Base-by-base conservation (phyloP, 148 eudicot species). In the Polygonum aviculare region DNA sequence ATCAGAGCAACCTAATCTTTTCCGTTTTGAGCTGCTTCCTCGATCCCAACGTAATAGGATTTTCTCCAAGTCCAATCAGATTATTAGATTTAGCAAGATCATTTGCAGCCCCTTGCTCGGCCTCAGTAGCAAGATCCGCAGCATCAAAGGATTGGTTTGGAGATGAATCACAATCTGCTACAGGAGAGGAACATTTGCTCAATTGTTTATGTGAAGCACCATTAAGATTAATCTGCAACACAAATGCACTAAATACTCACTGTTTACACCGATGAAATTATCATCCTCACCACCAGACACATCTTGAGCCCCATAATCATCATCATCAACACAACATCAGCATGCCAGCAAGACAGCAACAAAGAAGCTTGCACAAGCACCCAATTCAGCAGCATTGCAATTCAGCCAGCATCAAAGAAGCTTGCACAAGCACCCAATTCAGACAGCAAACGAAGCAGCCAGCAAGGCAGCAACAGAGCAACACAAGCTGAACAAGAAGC, bases 41-140 rank as follows among this genome's bases (percentile, higher is more conserved):
- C n/a, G n/a, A n/a, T 7, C 55, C 45, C 63, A 70, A 77, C 72
- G 82, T 33, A 81, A 60, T 41, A 26, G 48, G 72, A 15, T 47
- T 47, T 51, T 52, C 49, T 69, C 57, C 76, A 19, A 59, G 45
- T 75, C 35, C 45, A 47, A 51, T 8, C 19, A 75, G 71, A 63
- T 19, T 49, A 71, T 12, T 48, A 55, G 71, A 55, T 19, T 9
- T 44, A 57, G 71, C 71, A 65, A 16, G 14, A 16, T n/a, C 71
- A 33, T 65, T 44, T 65, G 71, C 71, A 65, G 41, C 41, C 41
- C 15, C 71, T 12, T 65, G 71, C 5, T 65, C 71, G 15, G 71
- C 71, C 71, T 65, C 71, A 36, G 21, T 65, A 65, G 71, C 44
- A 65, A 33, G 44, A 65, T 65, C 71, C 71, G 41, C n/a, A 36